These are phyloP conservation scores for Suhomyces prunicola DNA, from an alignment of 805 yeast species.

Conservation along the genomic window DNA sequence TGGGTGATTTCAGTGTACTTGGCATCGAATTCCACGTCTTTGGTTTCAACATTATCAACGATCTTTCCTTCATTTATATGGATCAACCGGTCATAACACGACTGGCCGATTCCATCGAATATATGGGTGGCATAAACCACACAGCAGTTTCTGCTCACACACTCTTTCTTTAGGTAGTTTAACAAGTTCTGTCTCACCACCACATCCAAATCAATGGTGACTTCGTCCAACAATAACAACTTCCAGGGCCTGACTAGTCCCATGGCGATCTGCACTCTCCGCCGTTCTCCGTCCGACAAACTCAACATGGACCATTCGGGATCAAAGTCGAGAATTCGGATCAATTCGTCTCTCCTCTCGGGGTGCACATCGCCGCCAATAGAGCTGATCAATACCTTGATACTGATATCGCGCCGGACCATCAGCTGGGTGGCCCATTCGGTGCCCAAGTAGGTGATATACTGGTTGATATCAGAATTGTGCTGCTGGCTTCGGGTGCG, in stretches of 20 bases:
- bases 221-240: constrained; percentile 85
- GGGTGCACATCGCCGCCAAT: constrained; percentile 67
- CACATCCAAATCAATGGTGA: constrained; percentile 94
- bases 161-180: constrained; percentile 69
- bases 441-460: constrained; percentile 84
- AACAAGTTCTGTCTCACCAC: constrained; percentile 77
- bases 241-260: constrained; percentile 91
- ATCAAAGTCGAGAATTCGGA: constrained; percentile 80
- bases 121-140: constrained; percentile 95
- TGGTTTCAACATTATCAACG: constrained; percentile 33
- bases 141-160: constrained; percentile 63
- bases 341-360: constrained; percentile 72
- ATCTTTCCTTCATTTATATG: constrained; percentile 72
- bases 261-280: constrained; percentile 92
- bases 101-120: constrained; percentile 82
- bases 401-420: constrained; percentile 89
- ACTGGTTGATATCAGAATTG: constrained; percentile 44
- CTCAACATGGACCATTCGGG: constrained; percentile 88
- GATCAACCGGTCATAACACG: constrained; percentile 81
- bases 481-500: constrained; percentile 44
- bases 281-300: constrained; percentile 90
- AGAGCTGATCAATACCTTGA: constrained; percentile 68
- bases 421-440: constrained; percentile 96
- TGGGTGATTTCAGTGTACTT: constrained; percentile 24
- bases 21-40: constrained; percentile 26